Percentiles rank a stretch among this genome's conserved stretches.
These are phyloP conservation scores for Jimgerdemannia flammicorona DNA, from an alignment of 192 early-diverging fungal genomes.

Conservation along the genomic window DNA sequence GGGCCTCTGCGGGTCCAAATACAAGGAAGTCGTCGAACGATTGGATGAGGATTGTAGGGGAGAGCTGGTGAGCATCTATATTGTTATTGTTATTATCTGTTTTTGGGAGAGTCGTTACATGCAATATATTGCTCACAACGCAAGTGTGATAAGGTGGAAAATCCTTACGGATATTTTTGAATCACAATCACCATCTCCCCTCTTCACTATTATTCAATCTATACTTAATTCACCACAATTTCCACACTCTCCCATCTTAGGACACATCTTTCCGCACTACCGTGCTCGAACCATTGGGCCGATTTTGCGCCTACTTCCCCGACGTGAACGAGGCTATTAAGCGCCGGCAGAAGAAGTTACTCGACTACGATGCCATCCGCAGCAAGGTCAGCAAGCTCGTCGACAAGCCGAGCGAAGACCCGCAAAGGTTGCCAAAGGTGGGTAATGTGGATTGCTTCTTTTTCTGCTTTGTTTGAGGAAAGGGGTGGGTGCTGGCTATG, in stretches of 20 bases:
- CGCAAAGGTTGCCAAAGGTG: slow-evolving; percentile 57
- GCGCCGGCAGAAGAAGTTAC: slow-evolving; percentile 79
- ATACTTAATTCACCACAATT: neutral
- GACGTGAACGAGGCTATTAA: slow-evolving; percentile 92
- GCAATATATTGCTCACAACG: too few relatives aligned
- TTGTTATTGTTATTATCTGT: too few relatives aligned
- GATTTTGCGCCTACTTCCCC: slow-evolving; percentile 83
- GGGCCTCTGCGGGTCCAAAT: slow-evolving; percentile 70
- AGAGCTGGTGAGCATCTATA: slow-evolving; percentile 59
- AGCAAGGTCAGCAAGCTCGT: slow-evolving; percentile 76
- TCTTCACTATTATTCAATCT: neutral
- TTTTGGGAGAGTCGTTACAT: too few relatives aligned
- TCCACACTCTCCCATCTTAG: slow-evolving; percentile 18
- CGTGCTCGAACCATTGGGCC: slow-evolving; percentile 87
- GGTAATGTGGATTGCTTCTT: neutral
- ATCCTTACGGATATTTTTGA: too few relatives aligned
- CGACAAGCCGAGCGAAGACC: slow-evolving; percentile 76
- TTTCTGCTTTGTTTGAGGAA: neutral
- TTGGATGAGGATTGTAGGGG: slow-evolving; percentile 76
- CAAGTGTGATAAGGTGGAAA: too few relatives aligned
- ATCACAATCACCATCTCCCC: neutral
- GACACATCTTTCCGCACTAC: slow-evolving; percentile 82
- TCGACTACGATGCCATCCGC: slow-evolving; percentile 84
- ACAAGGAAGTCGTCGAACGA: slow-evolving; percentile 76
- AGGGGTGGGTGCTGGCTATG: too few relatives aligned